Evolutionary conservation across 1,284 basidiomycete genomes (phyloP).

Genomic region (Apiotrichum veenhuisii): DNA sequence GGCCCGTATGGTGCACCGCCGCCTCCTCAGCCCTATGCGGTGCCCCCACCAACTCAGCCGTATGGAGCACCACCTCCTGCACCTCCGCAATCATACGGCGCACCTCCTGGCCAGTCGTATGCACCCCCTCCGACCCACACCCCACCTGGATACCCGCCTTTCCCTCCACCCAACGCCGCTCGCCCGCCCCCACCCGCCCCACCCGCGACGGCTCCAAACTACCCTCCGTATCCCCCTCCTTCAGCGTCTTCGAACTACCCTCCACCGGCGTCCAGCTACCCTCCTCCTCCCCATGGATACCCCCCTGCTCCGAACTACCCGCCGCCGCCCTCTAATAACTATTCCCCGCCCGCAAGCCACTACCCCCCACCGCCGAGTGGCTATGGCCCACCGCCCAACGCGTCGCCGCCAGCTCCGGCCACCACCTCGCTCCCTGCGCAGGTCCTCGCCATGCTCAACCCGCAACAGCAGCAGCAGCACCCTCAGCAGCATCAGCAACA

Average conservation of each 20-base stretch:
- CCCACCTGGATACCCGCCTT: slow-evolving; percentile 9
- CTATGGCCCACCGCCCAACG: not conserved
- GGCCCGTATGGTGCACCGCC: not conserved
- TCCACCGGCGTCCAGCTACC: slow-evolving; percentile 1
- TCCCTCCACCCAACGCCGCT: not conserved
- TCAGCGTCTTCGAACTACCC: not conserved
- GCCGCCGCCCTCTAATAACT: not conserved
- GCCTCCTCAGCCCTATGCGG: slow-evolving; percentile 3
- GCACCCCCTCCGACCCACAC: slow-evolving; percentile 25
- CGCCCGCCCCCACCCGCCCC: not conserved
- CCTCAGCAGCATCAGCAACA: slow-evolving; percentile 4
- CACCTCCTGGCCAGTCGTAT: slow-evolving; percentile 4
- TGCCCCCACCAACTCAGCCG: slow-evolving; percentile 5
- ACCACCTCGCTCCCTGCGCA: slow-evolving; percentile 55
- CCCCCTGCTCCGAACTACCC: slow-evolving; percentile 13
- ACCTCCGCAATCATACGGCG: not conserved
- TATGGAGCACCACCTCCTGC: slow-evolving; percentile 20
- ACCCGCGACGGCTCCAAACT: not conserved
- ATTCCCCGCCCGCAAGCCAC: not conserved
- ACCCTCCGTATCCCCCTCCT: slow-evolving; percentile 11
- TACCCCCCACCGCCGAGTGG: not conserved
- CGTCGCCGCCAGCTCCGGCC: slow-evolving; percentile 37
- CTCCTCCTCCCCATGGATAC: slow-evolving; percentile 8
- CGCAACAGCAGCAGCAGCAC: slow-evolving; percentile 4
- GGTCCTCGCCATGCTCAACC: slow-evolving; percentile 60